Base-by-base conservation (phyloP, 2,329 filamentous ascomycete genomes). In the Trichoderma afroharzianum region DNA sequence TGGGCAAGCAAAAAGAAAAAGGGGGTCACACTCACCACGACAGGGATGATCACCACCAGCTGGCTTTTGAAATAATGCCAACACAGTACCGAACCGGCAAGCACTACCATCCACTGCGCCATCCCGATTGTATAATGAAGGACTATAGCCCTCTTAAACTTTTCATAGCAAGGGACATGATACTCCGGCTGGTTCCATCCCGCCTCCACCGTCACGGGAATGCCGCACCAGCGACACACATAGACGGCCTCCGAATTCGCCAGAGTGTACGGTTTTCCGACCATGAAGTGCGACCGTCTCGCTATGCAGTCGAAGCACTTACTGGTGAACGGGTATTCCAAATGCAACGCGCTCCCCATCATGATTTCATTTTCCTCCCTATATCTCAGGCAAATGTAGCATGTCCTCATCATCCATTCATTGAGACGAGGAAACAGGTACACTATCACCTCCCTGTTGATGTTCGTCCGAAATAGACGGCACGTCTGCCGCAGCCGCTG, bases 201-300 rank as follows among this genome's bases (percentile, higher is more conserved):
- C 12, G 76, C 72, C 30, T 9, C 21, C 30, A 15, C 4, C n/a
- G 28, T 18, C 12, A n/a, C 63, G 2, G 83, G 83, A 71, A 77
- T 80, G 0, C 84, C 83, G 75, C 84, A 85, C 79, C 83, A 85
- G 7, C 83, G 80, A 58, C 84, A 86, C 12, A 83, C 77, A 77
- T 79, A 84, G 32, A 80, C 78, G 5, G 73, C 75, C 11, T 75
- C 73, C 21, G 75, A 75, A 57, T 81, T 82, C 6, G 78, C 83
- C 55, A 85, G 77, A 0, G 74, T 74, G n/a, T 83, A 78, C 74
- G 76, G 78, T n/a, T 75, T 74, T 6, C 83, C 83, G 4, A 83
- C 78, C 21, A 77, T 75, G 8, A 82, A 79, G 7, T 83, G 82
- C 14, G 78, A 75, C 5, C 74, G 72, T 18, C 75, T 75, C 15